phyloP scores from a whole-genome alignment of 257 asterid species.

The Voacanga thouarsii region DNA sequence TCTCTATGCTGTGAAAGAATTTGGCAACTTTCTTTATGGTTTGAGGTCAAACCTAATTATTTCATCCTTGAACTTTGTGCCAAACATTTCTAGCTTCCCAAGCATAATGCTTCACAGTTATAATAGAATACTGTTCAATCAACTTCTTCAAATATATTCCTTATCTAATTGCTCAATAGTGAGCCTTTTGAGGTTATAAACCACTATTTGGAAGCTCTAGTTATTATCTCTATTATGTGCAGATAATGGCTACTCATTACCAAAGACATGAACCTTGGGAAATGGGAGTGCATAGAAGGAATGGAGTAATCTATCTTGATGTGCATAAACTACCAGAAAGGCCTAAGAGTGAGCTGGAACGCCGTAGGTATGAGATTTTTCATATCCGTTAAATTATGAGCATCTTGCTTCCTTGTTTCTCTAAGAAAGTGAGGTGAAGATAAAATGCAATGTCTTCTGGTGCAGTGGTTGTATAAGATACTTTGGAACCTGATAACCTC shows the following conservation, averaged over 20 bases:
- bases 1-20: neutral
- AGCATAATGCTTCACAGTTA: neutral
- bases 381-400: neutral
- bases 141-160: neutral
- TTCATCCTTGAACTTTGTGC: neutral
- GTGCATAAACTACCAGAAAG: conserved; percentile 94
- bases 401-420: neutral
- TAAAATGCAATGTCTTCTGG: neutral
- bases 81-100: neutral
- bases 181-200: conserved; percentile 1
- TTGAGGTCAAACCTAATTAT: neutral
- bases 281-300: conserved; percentile 98
- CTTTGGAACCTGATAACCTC: neutral
- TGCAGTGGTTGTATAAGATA: neutral
- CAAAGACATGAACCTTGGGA: conserved; percentile 95
- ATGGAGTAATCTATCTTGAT: conserved; percentile 87
- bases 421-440: neutral
- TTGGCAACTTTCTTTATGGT: neutral
- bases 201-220: conserved; percentile 4
- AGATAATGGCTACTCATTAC: conserved; percentile 96
- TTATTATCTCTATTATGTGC: conserved; percentile 18
- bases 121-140: neutral
- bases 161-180: no score
- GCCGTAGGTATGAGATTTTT: conserved; percentile 54
- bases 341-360: conserved; percentile 81